These are phyloP conservation scores for Entamoeba histolytica DNA, from an alignment of 208 protist genomes.

Conservation along the genomic window DNA sequence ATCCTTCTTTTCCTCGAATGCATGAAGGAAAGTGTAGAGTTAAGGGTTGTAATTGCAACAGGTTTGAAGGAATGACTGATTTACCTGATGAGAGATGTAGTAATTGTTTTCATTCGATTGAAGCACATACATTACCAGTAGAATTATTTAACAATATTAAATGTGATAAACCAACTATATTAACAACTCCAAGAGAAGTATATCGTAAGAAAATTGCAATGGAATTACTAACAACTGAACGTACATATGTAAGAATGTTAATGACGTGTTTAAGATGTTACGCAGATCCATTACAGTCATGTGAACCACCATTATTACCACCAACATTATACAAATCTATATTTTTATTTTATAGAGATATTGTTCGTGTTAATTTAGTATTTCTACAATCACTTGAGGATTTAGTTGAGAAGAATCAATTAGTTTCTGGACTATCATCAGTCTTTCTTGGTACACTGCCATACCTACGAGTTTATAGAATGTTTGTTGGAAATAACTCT, in stretches of 20 bases:
- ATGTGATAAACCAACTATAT: background rate
- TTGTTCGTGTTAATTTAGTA: background rate
- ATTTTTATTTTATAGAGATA: background rate
- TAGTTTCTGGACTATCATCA: background rate
- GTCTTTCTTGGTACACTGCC: background rate
- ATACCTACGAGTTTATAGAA: background rate
- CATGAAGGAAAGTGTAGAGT: background rate
- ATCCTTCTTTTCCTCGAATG: background rate
- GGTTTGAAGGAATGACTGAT: background rate
- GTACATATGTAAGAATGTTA: background rate
- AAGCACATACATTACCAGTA: background rate
- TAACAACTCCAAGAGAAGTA: background rate
- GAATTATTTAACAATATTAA: too few species aligned
- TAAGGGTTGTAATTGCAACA: background rate
- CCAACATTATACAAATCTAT: background rate
- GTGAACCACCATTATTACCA: background rate
- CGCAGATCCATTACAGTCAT: background rate
- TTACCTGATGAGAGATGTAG: background rate
- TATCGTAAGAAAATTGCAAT: background rate
- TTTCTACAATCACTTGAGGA: background rate
- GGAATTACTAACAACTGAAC: background rate
- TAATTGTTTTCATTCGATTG: background rate
- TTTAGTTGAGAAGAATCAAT: background rate
- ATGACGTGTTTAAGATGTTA: background rate
- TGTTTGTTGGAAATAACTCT: background rate